phyloP scores from a whole-genome alignment of 2,329 filamentous ascomycete genomes.

The Alternaria postmessia region DNA sequence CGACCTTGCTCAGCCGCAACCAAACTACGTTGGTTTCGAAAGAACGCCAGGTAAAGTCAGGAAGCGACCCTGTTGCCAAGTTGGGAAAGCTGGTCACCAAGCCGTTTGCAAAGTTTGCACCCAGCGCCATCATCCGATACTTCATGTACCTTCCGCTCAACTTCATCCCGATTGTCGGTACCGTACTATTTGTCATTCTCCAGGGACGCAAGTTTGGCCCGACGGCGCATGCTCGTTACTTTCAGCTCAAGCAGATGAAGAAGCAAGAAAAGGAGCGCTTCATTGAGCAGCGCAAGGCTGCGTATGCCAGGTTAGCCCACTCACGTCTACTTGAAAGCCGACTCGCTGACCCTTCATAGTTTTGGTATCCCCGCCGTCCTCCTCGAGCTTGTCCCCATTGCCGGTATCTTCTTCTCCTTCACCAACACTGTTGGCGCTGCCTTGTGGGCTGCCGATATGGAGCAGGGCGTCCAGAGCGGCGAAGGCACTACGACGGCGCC shows the following conservation, averaged over 20 bases:
- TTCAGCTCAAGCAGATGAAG: conserved; percentile 88
- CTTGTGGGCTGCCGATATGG: conserved; percentile 91
- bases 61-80: conserved; percentile 61
- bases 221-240: conserved; percentile 72
- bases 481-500: conserved; percentile 43
- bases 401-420: conserved; percentile 84
- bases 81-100: conserved; percentile 65
- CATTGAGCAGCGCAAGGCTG: conserved; percentile 73
- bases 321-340: not conserved
- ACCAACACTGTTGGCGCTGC: conserved; percentile 93
- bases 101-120: conserved; percentile 62
- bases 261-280: conserved; percentile 70
- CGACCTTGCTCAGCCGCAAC: conserved; percentile 64
- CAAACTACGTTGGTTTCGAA: conserved; percentile 72
- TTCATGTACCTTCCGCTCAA: conserved; percentile 90
- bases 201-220: conserved; percentile 67
- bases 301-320: conserved; percentile 74
- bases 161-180: conserved; percentile 90
- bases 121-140: conserved; percentile 74
- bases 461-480: conserved; percentile 51
- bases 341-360: conserved; percentile 13
- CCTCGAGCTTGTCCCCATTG: conserved; percentile 84
- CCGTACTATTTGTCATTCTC: conserved; percentile 77
- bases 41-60: conserved; percentile 74
- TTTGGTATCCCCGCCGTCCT: conserved; percentile 81